A percentile compares a stretch with the other conserved stretches of the same genome.
phyloP scores from a whole-genome alignment of 305 asterid genomes.

The Stenogyne calaminthoides region DNA sequence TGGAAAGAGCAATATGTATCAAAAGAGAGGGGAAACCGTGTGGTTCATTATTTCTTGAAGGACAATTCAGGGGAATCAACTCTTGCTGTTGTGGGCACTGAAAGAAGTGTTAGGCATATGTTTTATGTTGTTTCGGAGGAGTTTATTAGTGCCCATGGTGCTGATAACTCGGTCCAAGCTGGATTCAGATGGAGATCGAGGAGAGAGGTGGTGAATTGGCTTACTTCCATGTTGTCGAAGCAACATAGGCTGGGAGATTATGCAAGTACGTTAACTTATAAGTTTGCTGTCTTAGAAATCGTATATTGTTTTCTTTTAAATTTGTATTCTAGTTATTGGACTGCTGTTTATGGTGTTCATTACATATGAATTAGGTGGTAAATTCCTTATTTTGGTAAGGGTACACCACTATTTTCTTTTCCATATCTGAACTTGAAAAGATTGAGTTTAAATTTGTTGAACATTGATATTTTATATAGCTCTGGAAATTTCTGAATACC shows the following conservation, averaged over 20 bases:
- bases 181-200: constrained; percentile 98
- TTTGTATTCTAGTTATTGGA: background rate
- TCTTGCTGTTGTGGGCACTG: constrained; percentile 95
- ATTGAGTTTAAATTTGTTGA: no score
- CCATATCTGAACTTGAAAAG: background rate
- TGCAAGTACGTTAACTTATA: constrained; percentile 50
- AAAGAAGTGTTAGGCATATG: constrained; percentile 99
- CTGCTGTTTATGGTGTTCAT: constrained; percentile 10
- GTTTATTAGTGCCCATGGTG: constrained; percentile 75
- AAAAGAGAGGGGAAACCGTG: constrained; percentile 91
- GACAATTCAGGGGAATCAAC: constrained; percentile 81
- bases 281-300: constrained; percentile 2
- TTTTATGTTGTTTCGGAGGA: constrained; percentile 92
- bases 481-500: constrained; percentile 6
- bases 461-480: background rate
- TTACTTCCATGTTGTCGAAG: constrained; percentile 92
- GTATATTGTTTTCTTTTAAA: background rate
- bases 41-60: constrained; percentile 91
- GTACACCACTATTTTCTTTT: background rate
- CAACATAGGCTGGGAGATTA: constrained; percentile 67
- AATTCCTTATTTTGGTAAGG: background rate
- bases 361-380: constrained; percentile 1
- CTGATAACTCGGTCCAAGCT: constrained; percentile 64
- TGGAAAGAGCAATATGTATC: constrained; percentile 95
- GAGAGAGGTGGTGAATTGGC: constrained; percentile 99